Base-by-base conservation (phyloP, 129 eudicot species). In the Flaveria bidentis region DNA sequence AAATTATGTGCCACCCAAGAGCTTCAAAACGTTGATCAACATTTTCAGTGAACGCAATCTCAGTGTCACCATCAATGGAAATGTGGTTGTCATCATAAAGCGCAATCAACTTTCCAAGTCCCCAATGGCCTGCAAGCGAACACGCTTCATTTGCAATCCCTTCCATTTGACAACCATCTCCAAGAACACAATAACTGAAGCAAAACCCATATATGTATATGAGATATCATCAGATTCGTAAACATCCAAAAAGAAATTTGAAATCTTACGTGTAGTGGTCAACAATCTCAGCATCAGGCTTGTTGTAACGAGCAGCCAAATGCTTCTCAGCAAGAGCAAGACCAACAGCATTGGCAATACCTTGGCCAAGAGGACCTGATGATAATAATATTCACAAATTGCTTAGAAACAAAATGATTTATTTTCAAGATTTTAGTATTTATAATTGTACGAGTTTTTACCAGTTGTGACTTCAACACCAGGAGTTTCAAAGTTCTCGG, bases 71-170 rank as follows among this genome's bases (percentile, higher is more conserved):
- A 55, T 93, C 98, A 73, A 93, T 93, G 17, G 98, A 90, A 51
- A 93, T 93, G 80, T 93, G 98, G 77, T 93, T 93, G 75, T 93
- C 98, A 73, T 93, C 98, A 67, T 93, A 93, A 76, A 93, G 90
- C 50, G 98, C 97, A 84, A 93, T 93, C 80, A 93, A 79, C 86
- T 93, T 93, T 71, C 98, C 98, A 45, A 93, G 98, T 28, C 98
- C 98, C 98, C 98, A 93, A 69, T 93, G 98, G 30, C 97, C 97
- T 67, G 97, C 98, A 79, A 93, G 98, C 75, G 98, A 93, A 83
- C 93, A 88, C 2, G 90, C 98, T 83, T 93, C 98, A 39, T 93
- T 87, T 42, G 97, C 81, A 79, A 93, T 82, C 55, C 98, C 98
- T 83, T 93, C 98, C 98, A 93, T 93, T 81, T 93, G 98, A 79